Conservation (phyloP, 2,329 filamentous ascomycete genomes). For the Kalaharituber pfeilii region DNA sequence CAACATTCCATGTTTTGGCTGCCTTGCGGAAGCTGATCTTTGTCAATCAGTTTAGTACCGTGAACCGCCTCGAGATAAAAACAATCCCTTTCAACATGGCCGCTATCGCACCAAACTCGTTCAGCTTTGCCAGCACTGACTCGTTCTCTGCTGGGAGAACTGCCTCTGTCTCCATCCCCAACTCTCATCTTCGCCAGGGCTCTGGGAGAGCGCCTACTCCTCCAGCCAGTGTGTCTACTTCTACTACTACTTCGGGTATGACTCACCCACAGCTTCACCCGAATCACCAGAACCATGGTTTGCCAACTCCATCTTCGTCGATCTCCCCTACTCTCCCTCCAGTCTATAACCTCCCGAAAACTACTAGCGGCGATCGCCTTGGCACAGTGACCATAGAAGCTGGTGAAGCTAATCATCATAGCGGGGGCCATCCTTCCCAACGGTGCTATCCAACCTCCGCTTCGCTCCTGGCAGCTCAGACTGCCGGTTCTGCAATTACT, state of each 20-base stretch:
- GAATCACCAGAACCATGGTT: constrained; percentile 25
- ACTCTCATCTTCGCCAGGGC: constrained; percentile 15
- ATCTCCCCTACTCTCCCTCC: constrained; percentile 25
- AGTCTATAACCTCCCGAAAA: constrained; percentile 4
- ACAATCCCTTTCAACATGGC: constrained; percentile 13
- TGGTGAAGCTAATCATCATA: not conserved
- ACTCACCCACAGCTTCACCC: constrained; percentile 14
- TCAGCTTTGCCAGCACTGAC: constrained; percentile 3
- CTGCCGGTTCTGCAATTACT: constrained; percentile 59
- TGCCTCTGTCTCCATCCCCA: constrained; percentile 15
- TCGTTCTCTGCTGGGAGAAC: not conserved
- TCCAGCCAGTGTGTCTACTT: constrained; percentile 13
- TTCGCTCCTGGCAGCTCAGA: constrained; percentile 34
- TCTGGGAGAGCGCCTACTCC: constrained; percentile 11
- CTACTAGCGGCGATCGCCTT: constrained; percentile 1
- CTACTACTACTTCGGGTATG: constrained; percentile 6
- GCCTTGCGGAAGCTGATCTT: constrained; percentile 8
- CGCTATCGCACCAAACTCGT: constrained; percentile 8
- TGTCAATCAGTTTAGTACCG: constrained; percentile 5
- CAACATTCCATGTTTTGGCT: too few relatives aligned
- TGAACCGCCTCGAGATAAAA: constrained; percentile 5
- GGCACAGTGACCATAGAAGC: constrained; percentile 1
- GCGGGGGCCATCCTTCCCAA: not conserved
- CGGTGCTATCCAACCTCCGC: not conserved
- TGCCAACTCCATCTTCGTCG: constrained; percentile 17